Evolutionary conservation across 208 protist species (phyloP), one percentile per base, ranked within the genome.

Genomic region (Novymonas esmeraldas): DNA sequence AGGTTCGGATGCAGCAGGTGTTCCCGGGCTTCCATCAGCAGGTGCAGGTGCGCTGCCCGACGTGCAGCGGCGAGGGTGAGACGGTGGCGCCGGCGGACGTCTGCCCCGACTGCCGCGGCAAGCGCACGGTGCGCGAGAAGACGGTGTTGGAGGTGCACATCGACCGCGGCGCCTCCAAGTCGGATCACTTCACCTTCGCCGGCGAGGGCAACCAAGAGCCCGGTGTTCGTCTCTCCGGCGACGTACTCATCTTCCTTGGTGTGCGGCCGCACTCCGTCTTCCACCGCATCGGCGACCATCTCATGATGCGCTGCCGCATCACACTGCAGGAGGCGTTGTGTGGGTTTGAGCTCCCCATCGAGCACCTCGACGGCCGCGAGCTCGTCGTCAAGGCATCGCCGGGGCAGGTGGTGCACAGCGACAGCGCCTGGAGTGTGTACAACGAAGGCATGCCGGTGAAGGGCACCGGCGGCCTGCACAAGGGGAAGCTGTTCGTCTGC

Each of bases 181-280:
- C 88, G 45, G 95, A 99, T 71, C 91, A 97, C 50, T 89, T 99
- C 46, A 77, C 72, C 16, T 99, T 99, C 70, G 54, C 64, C 11
- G 97, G 97, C 16, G 98, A 99, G 74, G 98, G 95, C 50, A 94
- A 99, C 48, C 90, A 99, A 67, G 65, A 81, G 45, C 92, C 91
- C 2, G 90, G 85, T 36, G 71, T 97, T 45, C 72, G 78, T 0
- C 66, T 92, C 7, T 83, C 98, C 44, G 98, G 98, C 18, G 98
- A 99, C 70, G 89, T 99, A 49, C 78, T 99, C 34, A 95, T 99
- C 57, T 84, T 99, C 6, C 61, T 99, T 0, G 64, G 87, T 14
- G 78, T 98, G 67, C 92, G 96, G 65, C 70, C 89, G 54, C 98
- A 99, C 76, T 48, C 79, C 24, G 29, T 88, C 13, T 99, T 99